phyloP scores from a whole-genome alignment of 768 basidiomycete species.

The Vishniacozyma victoriae region DNA sequence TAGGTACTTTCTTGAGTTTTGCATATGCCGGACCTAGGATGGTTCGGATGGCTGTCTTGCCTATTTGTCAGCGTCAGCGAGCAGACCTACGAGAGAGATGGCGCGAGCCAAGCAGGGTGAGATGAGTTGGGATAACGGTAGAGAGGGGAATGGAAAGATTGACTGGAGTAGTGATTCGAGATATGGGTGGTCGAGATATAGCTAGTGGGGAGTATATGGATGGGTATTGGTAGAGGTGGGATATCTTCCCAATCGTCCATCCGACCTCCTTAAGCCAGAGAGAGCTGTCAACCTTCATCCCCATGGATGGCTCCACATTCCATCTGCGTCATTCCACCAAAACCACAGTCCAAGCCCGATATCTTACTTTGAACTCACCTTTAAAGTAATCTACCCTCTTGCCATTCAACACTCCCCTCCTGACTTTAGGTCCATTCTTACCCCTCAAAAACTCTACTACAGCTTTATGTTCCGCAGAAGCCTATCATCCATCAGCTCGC shows the following conservation, averaged over 20 bases:
- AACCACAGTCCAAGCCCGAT: no score
- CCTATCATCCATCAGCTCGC: conserved; percentile 41
- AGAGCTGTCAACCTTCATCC: no score
- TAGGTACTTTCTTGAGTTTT: conserved; percentile 65
- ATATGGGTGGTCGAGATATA: no score
- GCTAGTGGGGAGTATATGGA: not conserved
- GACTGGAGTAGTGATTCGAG: not conserved
- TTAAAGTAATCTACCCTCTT: conserved; percentile 98
- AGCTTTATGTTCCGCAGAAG: conserved; percentile 70
- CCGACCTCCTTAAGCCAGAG: no score
- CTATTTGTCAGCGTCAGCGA: no score
- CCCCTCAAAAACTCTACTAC: conserved; percentile 83
- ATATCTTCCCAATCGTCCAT: not conserved
- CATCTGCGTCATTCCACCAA: no score
- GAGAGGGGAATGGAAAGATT: not conserved
- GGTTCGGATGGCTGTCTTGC: conserved; percentile 87
- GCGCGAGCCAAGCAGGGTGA: no score
- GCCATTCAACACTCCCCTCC: conserved; percentile 84
- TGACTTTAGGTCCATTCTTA: conserved; percentile 77
- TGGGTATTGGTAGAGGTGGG: not conserved
- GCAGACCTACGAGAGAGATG: not conserved
- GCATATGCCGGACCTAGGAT: conserved; percentile 85
- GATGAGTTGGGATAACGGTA: no score
- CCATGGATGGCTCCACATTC: no score
- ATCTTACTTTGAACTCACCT: conserved; percentile 56